These are phyloP conservation scores for Hordeum pubiflorum DNA, from an alignment of 202 grass and related monocot species.

Conservation along the genomic window DNA sequence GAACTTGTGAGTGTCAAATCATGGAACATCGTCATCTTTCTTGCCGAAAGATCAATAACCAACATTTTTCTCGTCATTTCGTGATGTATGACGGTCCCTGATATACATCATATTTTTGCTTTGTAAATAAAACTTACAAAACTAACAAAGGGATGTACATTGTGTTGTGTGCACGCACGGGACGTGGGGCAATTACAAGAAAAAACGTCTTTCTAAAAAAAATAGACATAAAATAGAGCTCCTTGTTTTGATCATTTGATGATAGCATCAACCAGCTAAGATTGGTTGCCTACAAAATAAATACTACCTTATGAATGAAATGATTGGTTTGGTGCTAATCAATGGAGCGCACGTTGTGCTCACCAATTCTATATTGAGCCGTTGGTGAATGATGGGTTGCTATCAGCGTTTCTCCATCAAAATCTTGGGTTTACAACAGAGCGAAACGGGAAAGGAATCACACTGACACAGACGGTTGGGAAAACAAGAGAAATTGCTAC, in stretches of 20 bases:
- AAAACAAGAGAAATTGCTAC: neutral
- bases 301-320: constrained; percentile 6
- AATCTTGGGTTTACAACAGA: neutral
- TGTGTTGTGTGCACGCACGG: too few relatives aligned
- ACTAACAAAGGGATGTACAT: too few relatives aligned
- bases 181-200: neutral
- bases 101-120: too few relatives aligned
- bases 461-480: neutral
- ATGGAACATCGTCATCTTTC: neutral
- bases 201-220: neutral
- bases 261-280: constrained; percentile 30
- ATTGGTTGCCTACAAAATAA: constrained; percentile 23
- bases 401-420: neutral
- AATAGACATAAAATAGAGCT: neutral
- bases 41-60: neutral
- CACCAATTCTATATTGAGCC: constrained; percentile 6
- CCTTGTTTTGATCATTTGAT: neutral
- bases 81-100: neutral
- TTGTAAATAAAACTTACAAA: too few relatives aligned
- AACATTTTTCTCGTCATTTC: neutral
- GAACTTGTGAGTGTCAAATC: neutral
- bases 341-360: constrained; percentile 20
- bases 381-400: neutral
- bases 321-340: constrained; percentile 46
- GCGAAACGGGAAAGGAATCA: neutral